These are phyloP conservation scores for Amphibolis antarctica DNA, from an alignment of 106 monocot genomes.

Conservation along the genomic window DNA sequence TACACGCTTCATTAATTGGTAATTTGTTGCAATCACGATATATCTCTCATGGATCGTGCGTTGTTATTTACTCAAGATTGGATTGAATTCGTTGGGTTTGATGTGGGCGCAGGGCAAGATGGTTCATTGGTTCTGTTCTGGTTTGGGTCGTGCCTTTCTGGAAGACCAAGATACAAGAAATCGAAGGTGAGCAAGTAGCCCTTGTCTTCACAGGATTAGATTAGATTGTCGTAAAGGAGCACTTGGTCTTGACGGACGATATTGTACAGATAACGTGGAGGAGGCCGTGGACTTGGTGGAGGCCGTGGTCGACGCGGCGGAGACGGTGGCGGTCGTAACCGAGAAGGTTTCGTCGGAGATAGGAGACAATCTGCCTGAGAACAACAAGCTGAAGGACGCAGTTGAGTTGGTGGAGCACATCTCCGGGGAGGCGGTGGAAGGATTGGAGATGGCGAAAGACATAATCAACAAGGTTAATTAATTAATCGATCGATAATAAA, in stretches of 20 bases:
- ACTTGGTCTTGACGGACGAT: too few species aligned
- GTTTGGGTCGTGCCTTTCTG: neutral
- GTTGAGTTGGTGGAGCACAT: constrained; percentile 5
- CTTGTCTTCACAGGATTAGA: neutral
- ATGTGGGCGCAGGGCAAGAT: constrained; percentile 3
- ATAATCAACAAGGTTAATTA: constrained; percentile 13
- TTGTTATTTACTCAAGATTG: too few species aligned
- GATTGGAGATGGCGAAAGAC: neutral
- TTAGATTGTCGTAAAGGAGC: neutral
- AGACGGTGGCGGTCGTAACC: neutral
- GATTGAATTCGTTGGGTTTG: too few species aligned
- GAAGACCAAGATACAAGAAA: neutral
- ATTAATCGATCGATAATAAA: neutral
- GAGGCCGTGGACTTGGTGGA: neutral
- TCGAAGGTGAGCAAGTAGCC: neutral
- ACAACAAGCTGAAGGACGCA: constrained; percentile 5
- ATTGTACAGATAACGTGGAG: constrained; percentile 4
- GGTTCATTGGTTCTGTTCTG: neutral
- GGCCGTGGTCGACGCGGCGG: neutral
- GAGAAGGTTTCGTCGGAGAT: constrained; percentile 8
- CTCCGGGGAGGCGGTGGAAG: neutral
- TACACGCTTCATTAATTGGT: too few species aligned
- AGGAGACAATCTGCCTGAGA: constrained; percentile 7
- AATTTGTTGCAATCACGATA: too few species aligned
- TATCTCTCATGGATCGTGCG: too few species aligned